These are phyloP conservation scores for Naganishia cerealis DNA, from an alignment of 1,284 basidiomycete species.

Conservation along the genomic window DNA sequence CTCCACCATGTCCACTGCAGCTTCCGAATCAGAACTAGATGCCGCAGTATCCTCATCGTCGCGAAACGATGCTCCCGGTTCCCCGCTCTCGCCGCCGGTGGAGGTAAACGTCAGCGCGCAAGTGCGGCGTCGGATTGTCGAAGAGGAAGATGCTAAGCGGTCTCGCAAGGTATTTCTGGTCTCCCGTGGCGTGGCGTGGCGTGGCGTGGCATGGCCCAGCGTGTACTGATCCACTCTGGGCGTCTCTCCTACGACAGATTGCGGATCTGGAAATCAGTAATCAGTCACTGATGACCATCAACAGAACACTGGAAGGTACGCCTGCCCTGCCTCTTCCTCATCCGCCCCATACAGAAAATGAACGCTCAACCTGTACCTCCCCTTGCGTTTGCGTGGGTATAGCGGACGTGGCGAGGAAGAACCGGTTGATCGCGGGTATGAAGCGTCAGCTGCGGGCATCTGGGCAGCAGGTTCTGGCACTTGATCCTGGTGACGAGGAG, in stretches of 20 bases:
- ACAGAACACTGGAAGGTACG: slow-evolving; percentile 49
- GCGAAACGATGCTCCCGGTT: neutral
- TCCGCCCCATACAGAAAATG: neutral
- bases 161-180: slow-evolving; percentile 14
- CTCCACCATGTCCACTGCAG: neutral
- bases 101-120: neutral
- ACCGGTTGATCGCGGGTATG: slow-evolving; percentile 15
- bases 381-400: neutral
- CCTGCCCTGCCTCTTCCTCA: neutral
- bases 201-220: neutral
- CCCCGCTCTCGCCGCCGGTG: neutral
- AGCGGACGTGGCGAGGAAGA: slow-evolving; percentile 31
- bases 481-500: neutral
- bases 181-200: neutral
- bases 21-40: neutral
- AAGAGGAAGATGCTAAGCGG: slow-evolving; percentile 24
- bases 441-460: slow-evolving; percentile 29
- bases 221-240: neutral
- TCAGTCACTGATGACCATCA: slow-evolving; percentile 50
- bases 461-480: slow-evolving; percentile 3
- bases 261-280: slow-evolving; percentile 53
- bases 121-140: slow-evolving; percentile 10
- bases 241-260: slow-evolving; percentile 38
- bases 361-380: neutral
- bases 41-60: neutral